Conservation (phyloP, 108 stramenopile genomes). For the Stephanodiscus minutulus region DNA sequence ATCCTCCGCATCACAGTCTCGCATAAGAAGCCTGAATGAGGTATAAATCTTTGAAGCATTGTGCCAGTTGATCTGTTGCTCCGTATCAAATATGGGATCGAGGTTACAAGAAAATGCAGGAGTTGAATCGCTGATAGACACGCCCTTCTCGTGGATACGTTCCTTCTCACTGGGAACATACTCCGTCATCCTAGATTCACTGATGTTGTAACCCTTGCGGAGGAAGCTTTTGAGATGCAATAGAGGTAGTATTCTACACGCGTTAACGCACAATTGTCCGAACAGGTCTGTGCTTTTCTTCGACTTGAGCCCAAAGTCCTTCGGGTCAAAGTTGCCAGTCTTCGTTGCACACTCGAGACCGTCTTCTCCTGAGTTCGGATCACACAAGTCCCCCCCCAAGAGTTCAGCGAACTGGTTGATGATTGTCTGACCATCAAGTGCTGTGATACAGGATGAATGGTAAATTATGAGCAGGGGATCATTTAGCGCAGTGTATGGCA, state of each 20-base stretch:
- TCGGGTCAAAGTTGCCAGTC: conserved; percentile 44
- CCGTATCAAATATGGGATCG: conserved; percentile 22
- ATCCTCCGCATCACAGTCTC: conserved; percentile 22
- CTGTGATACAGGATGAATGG: conserved; percentile 57
- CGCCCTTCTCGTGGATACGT: conserved; percentile 43
- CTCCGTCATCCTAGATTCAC: conserved; percentile 67
- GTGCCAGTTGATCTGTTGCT: conserved; percentile 35
- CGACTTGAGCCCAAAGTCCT: conserved; percentile 36
- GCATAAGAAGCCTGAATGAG: conserved; percentile 21
- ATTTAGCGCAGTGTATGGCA: conserved; percentile 69
- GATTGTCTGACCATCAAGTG: conserved; percentile 65
- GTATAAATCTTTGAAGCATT: conserved; percentile 37
- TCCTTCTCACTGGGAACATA: conserved; percentile 77
- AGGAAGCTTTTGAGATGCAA: conserved; percentile 76
- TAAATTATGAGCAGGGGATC: conserved; percentile 83
- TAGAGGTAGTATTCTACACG: conserved; percentile 59
- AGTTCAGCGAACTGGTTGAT: conserved; percentile 65
- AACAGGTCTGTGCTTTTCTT: conserved; percentile 49
- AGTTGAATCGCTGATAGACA: conserved; percentile 24
- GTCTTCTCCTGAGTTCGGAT: conserved; percentile 69
- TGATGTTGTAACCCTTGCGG: conserved; percentile 69
- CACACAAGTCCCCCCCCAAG: conserved; percentile 60
- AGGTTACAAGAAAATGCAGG: conserved; percentile 27
- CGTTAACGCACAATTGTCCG: conserved; percentile 61
- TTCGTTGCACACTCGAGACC: conserved; percentile 62